phyloP scores from a whole-genome alignment of 768 basidiomycete genomes.

The Psilocybe cyanescens region DNA sequence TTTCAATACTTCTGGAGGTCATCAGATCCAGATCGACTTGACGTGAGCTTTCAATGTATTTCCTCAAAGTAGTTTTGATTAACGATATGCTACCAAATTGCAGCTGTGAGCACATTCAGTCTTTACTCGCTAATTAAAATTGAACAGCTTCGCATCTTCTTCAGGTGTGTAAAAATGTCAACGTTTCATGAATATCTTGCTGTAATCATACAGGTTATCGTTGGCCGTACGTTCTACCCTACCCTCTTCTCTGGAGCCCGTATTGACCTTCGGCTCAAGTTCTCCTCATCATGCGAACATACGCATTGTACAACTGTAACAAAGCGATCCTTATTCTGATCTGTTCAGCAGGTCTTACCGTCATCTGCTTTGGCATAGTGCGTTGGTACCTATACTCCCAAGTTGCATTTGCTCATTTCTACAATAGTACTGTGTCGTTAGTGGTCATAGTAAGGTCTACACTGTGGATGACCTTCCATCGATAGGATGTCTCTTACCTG shows the following conservation, averaged over 20 bases:
- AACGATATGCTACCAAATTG: not conserved
- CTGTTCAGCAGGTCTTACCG: slow-evolving; percentile 26
- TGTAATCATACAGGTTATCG: slow-evolving; percentile 38
- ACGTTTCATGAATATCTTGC: slow-evolving; percentile 34
- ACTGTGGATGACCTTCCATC: slow-evolving; percentile 11
- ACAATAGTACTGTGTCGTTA: slow-evolving; percentile 28
- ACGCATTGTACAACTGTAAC: slow-evolving; percentile 41
- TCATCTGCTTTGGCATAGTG: slow-evolving; percentile 31
- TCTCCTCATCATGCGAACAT: slow-evolving; percentile 41
- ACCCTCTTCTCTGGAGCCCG: not conserved
- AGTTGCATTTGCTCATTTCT: not conserved
- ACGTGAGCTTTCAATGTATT: slow-evolving; percentile 22
- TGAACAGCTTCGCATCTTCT: not conserved
- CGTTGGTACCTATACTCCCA: slow-evolving; percentile 1
- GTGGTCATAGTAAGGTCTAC: slow-evolving; percentile 8
- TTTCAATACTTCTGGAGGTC: slow-evolving; percentile 36
- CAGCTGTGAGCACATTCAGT: slow-evolving; percentile 7
- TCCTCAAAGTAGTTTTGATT: not conserved
- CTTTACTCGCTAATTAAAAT: not conserved
- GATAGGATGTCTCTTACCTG: slow-evolving; percentile 28
- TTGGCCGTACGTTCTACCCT: slow-evolving; percentile 35
- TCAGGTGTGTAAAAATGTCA: slow-evolving; percentile 29
- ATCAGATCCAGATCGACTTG: slow-evolving; percentile 22
- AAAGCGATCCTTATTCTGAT: slow-evolving; percentile 30
- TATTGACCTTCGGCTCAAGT: slow-evolving; percentile 21